Percentiles rank a stretch among this genome's conserved stretches.
These are phyloP conservation scores for Cinchona pubescens DNA, from an alignment of 257 asterid species.

Conservation along the genomic window DNA sequence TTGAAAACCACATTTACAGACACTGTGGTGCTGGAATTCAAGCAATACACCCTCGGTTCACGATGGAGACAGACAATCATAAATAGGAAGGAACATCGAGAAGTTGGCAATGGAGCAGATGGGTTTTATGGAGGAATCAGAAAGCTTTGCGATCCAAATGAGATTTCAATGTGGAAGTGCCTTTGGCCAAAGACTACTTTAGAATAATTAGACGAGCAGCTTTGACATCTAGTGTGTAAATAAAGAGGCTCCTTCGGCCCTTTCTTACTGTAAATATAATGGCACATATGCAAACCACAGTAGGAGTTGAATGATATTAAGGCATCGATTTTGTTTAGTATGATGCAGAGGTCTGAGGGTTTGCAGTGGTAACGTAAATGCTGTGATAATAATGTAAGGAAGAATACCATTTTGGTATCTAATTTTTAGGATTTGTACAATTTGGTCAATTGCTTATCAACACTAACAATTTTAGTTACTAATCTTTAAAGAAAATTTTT, in stretches of 20 bases:
- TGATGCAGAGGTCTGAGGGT: conserved; percentile 5
- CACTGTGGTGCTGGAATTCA: conserved; percentile 69
- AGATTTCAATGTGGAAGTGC: conserved; percentile 60
- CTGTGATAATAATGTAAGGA: no score
- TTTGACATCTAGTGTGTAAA: conserved; percentile 6
- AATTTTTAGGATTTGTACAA: no score
- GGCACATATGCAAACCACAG: background rate
- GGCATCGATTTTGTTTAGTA: conserved; percentile 19
- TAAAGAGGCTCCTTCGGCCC: conserved; percentile 9
- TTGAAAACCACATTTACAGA: conserved; percentile 34
- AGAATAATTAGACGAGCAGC: conserved; percentile 28
- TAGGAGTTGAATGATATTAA: background rate
- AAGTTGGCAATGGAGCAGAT: conserved; percentile 59
- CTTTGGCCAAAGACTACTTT: conserved; percentile 55
- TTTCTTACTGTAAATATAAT: conserved; percentile 32
- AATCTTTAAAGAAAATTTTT: no score
- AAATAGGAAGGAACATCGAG: conserved; percentile 56
- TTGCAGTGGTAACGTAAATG: background rate
- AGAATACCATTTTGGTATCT: no score
- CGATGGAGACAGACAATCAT: conserved; percentile 61
- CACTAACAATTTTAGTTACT: no score
- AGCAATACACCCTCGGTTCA: conserved; percentile 59
- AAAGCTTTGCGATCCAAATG: conserved; percentile 52
- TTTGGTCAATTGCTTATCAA: no score
- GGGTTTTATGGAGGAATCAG: conserved; percentile 90